Percentiles rank a stretch among this genome's conserved stretches.
phyloP scores from a whole-genome alignment of 2,329 filamentous ascomycete species.

The Falciphora oryzae region DNA sequence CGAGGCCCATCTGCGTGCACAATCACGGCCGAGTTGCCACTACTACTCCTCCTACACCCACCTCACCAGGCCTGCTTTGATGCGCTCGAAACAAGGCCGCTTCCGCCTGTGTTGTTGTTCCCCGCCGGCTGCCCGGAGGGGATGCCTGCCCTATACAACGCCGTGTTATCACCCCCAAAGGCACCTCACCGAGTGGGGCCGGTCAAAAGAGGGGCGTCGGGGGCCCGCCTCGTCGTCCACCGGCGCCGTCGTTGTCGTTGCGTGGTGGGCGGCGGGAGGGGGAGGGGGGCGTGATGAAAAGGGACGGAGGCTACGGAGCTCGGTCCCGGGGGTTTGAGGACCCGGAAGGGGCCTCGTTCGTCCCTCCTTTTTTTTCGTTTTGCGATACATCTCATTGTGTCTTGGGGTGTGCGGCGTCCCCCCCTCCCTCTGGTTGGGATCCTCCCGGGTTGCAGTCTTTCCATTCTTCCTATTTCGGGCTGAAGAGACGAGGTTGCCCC shows the following conservation, averaged over 20 bases:
- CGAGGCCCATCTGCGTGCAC: neutral
- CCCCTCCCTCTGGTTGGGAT: too few relatives aligned
- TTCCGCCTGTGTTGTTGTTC: too few relatives aligned
- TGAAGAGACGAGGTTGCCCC: neutral
- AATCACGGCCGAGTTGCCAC: too few relatives aligned
- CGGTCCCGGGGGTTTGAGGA: neutral
- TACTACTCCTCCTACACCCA: neutral
- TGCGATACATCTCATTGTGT: neutral
- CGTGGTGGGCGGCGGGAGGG: neutral
- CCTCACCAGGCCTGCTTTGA: neutral
- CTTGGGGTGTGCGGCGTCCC: neutral
- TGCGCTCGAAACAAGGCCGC: neutral
- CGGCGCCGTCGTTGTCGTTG: neutral
- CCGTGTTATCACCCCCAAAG: neutral
- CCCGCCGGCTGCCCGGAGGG: neutral
- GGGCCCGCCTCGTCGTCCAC: neutral
- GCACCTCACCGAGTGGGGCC: constrained; percentile 2
- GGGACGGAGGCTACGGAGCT: neutral
- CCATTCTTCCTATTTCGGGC: neutral
- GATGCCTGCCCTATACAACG: neutral
- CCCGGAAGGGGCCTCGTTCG: neutral
- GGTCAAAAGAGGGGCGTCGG: neutral
- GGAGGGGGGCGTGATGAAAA: neutral
- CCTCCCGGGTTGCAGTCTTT: neutral
- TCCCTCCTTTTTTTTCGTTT: neutral